phyloP scores from a whole-genome alignment of 305 asterid genomes.

The Fraxinus sp. region DNA sequence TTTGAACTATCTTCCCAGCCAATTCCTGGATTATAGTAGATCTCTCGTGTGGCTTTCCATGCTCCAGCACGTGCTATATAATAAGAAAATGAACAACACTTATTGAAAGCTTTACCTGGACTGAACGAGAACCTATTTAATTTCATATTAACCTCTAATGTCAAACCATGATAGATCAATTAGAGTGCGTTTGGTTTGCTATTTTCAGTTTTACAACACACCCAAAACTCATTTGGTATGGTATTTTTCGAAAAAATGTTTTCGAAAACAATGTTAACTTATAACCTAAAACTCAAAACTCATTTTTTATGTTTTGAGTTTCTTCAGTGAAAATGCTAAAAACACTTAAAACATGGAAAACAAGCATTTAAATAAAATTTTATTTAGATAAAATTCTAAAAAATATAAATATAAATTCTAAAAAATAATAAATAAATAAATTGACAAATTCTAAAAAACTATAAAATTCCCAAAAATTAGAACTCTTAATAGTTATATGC shows the following conservation, averaged over 20 bases:
- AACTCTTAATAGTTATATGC: not conserved
- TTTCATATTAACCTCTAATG: not conserved
- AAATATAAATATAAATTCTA: not conserved
- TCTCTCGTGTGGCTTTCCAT: slow-evolving; percentile 61
- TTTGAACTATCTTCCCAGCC: slow-evolving; percentile 67
- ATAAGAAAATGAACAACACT: not conserved
- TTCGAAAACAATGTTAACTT: not conserved
- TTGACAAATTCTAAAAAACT: not conserved
- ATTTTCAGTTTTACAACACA: not conserved
- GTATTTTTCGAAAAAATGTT: not conserved
- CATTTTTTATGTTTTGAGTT: not conserved
- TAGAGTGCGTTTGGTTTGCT: not conserved
- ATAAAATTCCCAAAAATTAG: not conserved
- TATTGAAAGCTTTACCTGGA: not conserved
- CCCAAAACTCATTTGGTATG: not conserved
- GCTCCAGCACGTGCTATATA: slow-evolving; percentile 60
- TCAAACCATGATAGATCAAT: not conserved
- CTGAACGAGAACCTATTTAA: not conserved
- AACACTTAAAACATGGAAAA: not conserved
- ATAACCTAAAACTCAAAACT: not conserved
- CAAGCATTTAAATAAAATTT: not conserved
- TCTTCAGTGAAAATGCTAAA: not conserved
- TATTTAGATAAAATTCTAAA: not conserved
- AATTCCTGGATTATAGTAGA: slow-evolving; percentile 54
- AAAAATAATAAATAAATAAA: not conserved